Base-by-base conservation (phyloP, 2,329 filamentous ascomycete species). In the Ramularia collo-cygni region DNA sequence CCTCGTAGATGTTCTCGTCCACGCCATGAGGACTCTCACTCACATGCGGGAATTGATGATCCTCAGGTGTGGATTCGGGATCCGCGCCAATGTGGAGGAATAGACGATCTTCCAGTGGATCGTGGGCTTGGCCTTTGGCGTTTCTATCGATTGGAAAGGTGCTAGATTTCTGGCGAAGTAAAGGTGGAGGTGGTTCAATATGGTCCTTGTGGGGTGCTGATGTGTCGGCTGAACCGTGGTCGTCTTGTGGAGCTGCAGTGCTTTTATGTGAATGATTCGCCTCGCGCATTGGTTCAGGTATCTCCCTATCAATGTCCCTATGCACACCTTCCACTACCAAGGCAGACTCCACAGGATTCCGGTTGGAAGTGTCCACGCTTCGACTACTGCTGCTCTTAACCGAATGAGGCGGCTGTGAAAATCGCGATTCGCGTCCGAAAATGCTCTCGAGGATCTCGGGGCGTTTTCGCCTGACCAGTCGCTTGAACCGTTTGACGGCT, bases 401-500 rank as follows among this genome's bases (percentile, higher is more conserved):
- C 15, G 40, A 36, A 32, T 42, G 40, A 6, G 77, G 75, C 35
- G 75, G 76, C 46, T 76, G 71, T 12, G 77, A 76, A 35, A 78
- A 72, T 35, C 73, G 69, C 10, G 74, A 68, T 21, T 74, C 72
- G 40, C 71, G 68, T 3, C 77, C 78, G 13, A 83, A 67, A 21
- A 81, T 75, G 30, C 73, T 75, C 44, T 77, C 72, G 53, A 81
- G 69, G 18, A 70, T 65, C 27, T 66, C 65, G 40, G 74, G 67
- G 52, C 74, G 69, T 44, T 71, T 73, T 41, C 71, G 67, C 47
- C 76, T 70, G 19, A 92, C 66, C 7, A 93, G 71, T 36, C 75
- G 69, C 61, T 93, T 95, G 70, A 96, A 95, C 42, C 83, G 85
- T 48, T 83, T 81, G 28, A 93, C 90, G 3, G 89, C 92, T 76